Base-by-base conservation (phyloP, 2,329 filamentous ascomycete genomes). In the Colletotrichum sp. region DNA sequence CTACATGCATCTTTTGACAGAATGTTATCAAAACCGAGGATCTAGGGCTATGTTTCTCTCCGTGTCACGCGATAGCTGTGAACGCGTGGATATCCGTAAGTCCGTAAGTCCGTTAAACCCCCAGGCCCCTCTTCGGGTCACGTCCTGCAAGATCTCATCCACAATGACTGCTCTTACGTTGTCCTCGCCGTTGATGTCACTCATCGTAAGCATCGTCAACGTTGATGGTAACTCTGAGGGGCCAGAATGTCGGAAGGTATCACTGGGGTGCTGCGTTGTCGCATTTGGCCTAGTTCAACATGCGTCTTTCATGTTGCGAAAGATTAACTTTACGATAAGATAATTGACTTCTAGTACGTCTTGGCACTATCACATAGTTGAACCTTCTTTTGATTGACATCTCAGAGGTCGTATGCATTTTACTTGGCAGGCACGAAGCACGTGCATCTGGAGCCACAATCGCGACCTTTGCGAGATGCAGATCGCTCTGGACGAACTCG, bases 291-390 rank as follows among this genome's bases (percentile, higher is more conserved):
- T 7, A 4, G n/a, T 9, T 21, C 44, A 52, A 52, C 44, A 13
- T 52, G n/a, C n/a, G 12, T 21, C 44, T 49, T 49, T 52, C 1
- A 52, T 21, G n/a, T 21, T 21, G n/a, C 3, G 6, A 52, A 52
- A 52, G 44, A 52, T 21, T 21, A 21, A 6, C n/a, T 21, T 52
- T 52, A 13, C 44, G 28, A 21, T 21, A 24, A 36, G 39, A 12
- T 15, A 16, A 32, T 24, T 32, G 9, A 36, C 18, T 13, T 32
- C 26, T 7, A 24, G 1, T 15, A 32, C 13, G 4, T 36, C 59
- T 62, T 62, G 30, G 59, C 59, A 62, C 59, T 62, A 62, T 62
- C 28, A 21, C 15, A 62, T 6, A 62, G 59, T 62, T 62, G 9
- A 21, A 32, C 28, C 44, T 52, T 52, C 44, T 52, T 21, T 21